phyloP scores from a whole-genome alignment of 495 filamentous ascomycete genomes.

The Rostrohypoxylon terebratum region DNA sequence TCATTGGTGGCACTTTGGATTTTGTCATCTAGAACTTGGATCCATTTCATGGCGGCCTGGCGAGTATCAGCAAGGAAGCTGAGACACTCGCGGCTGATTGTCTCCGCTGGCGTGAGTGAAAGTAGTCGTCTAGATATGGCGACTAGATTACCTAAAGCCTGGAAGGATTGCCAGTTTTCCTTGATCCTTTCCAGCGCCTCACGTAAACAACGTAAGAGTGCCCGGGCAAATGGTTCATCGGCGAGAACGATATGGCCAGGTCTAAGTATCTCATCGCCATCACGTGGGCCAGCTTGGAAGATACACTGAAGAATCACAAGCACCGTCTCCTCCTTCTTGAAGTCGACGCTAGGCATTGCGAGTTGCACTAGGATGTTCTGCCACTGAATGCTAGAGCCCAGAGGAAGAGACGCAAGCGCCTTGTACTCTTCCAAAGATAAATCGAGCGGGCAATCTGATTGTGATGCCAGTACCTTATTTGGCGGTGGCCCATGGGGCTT shows the following conservation, averaged over 20 bases:
- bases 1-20: conserved; percentile 37
- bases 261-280: conserved; percentile 18
- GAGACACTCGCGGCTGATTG: conserved; percentile 23
- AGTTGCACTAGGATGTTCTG: conserved; percentile 67
- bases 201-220: conserved; percentile 39
- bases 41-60: conserved; percentile 48
- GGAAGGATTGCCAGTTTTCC: conserved; percentile 63
- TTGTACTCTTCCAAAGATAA: conserved; percentile 65
- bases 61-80: conserved; percentile 46
- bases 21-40: conserved; percentile 43
- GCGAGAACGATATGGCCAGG: conserved; percentile 34
- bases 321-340: conserved; percentile 59
- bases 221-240: conserved; percentile 24
- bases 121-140: conserved; percentile 52
- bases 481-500: conserved; percentile 49
- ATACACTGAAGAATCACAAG: conserved; percentile 63
- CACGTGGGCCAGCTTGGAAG: conserved; percentile 60
- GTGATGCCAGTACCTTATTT: conserved; percentile 61
- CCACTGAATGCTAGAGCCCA: conserved; percentile 65
- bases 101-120: conserved; percentile 45
- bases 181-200: conserved; percentile 49
- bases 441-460: conserved; percentile 54
- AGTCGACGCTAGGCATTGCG: conserved; percentile 57
- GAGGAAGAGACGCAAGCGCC: conserved; percentile 60
- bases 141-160: conserved; percentile 55